Evolutionary conservation across 73 alveolate species (phyloP).

Genomic region (Tetrahymena borealis): DNA sequence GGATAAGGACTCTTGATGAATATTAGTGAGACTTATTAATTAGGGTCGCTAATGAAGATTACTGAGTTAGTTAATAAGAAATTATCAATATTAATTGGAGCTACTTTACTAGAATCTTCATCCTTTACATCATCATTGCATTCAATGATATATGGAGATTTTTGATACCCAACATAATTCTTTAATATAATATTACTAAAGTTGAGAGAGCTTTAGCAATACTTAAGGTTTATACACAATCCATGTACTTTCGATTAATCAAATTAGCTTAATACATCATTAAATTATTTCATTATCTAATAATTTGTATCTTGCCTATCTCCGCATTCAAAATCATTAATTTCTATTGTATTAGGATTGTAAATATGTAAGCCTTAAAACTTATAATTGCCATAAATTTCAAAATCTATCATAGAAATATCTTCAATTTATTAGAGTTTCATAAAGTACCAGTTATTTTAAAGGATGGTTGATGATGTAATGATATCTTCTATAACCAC

Average conservation of each 20-base stretch:
- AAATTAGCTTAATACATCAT: background rate
- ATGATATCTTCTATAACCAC: background rate
- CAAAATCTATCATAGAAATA: background rate
- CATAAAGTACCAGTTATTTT: background rate
- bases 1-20: too few species aligned
- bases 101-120: too few species aligned
- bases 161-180: background rate
- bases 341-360: background rate
- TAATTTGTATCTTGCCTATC: background rate
- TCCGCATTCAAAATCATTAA: background rate
- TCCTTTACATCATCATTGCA: background rate
- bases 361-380: background rate
- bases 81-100: background rate
- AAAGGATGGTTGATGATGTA: background rate
- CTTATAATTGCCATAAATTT: background rate
- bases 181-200: background rate
- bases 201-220: background rate
- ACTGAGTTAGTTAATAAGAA: background rate
- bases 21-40: too few species aligned
- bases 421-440: background rate
- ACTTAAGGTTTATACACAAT: background rate
- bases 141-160: background rate
- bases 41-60: too few species aligned
- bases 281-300: background rate
- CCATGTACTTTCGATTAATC: background rate